Evolutionary conservation across 352 stramenopile genomes (phyloP), one percentile per base, ranked within the genome.

Genomic region (Phytophthora pistaciae): DNA sequence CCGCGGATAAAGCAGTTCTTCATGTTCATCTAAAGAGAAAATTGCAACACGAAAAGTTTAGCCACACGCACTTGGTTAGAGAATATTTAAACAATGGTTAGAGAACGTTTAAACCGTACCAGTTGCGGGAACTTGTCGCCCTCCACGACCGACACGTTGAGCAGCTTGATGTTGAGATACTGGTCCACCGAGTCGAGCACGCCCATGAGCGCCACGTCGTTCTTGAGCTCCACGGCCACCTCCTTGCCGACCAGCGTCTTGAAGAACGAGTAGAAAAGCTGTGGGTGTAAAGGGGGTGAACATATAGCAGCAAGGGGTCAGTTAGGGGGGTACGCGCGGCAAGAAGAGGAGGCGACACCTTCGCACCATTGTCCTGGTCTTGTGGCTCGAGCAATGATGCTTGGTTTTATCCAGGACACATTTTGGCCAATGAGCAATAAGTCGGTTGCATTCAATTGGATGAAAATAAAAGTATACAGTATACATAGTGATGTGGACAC

Each of bases 141-240:
- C 60, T 99, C 96, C 14, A 99, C 96, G 18, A 99, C 95, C 56
- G 95, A 90, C 11, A 99, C 95, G 61, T 99, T 96, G 55, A 93
- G 87, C 20, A 99, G 85, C 80, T 99, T 99, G 49, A 99, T 97
- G 80, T 99, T 99, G 20, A 99, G 88, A 83, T 99, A 99, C 85
- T 99, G 98, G 81, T 99, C 98, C 23, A 99, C 97, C 27, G 92
- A 98, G 80, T 99, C 95, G 27, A 99, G 84, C 38, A 89, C 98
- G 36, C 97, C 96, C 42, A 97, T 98, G 25, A 99, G 87, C 56
- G 97, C 91, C 55, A 99, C 93, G 75, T 99, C 97, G 78, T 99
- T 99, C 87, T 99, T 99, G 38, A 99, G 88, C 83, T 99, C 98
- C 21, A 99, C 97, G 6, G 95, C 96, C 38, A 99, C 92, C 66